Evolutionary conservation across 495 filamentous ascomycete species (phyloP), one percentile per base, ranked within the genome.

Genomic region (Clohesyomyces aquaticus): DNA sequence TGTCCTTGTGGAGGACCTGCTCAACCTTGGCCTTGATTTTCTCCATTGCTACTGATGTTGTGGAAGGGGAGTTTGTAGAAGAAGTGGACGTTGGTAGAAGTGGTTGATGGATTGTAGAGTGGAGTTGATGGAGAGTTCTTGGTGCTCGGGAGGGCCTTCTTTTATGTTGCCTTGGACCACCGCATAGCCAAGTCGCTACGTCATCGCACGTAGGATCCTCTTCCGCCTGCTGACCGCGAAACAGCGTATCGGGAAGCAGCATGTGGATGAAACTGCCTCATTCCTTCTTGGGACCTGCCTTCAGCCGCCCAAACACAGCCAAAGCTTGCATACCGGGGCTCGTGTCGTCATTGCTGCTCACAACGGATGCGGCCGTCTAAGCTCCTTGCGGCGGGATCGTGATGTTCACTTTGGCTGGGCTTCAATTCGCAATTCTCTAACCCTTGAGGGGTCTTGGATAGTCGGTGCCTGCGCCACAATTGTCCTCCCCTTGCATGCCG

Each of bases 11-110:
- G 42, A 63, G 55, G 32, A 59, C 53, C 10, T 68, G n/a, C 53
- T 68, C 60, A 53, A 66, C 63, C 57, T 62, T 66, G 57, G 51
- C 55, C 53, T 66, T 66, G 67, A 70, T 60, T 45, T 68, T 63
- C 22, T 68, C 65, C 65, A 68, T 68, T 29, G 23, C 29, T 45
- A 25, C 47, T 46, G 55, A 35, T 25, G 48, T 42, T 41, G 46
- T n/a, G 42, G 27, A 55, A 19, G 6, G 18, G 19, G 35, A 64
- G 18, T 58, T 14, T 55, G 21, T 22, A 23, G 21, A 35, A 46
- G 62, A 45, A 35, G 43, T 50, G 42, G 43, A 19, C 14, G 42
- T 3, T 48, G 2, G 29, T 19, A 46, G 47, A 47, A 21, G 35
- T n/a, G 19, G 28, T 55, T 29, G 16, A 55, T 25, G 54, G 8